Base-by-base conservation (phyloP, 345 rosid species). In the Hibiscus tridactylites region DNA sequence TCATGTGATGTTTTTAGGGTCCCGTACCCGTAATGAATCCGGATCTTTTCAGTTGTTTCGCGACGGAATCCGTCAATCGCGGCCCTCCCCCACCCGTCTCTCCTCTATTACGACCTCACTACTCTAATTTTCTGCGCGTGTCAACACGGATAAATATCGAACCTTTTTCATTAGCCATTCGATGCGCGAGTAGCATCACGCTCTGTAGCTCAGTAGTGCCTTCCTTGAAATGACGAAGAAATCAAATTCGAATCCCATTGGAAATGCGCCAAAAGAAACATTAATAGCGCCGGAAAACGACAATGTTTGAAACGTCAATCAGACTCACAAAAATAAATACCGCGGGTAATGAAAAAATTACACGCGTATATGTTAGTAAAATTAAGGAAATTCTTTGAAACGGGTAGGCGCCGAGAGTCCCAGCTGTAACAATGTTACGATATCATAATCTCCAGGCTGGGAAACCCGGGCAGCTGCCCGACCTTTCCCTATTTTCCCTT, bases 381-480 rank as follows among this genome's bases (percentile, higher is more conserved):
- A 3, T 8, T 52, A 29, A 4, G 24, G 26, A 52, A 52, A 10
- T 15, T 12, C 44, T 68, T 54, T 7, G 53, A 39, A 37, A 56
- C 17, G 13, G 42, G 73, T 47, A 44, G 42, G 19, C 10, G 12
- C 26, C 2, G 6, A 35, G 16, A 6, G 2, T 24, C 15, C 21
- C 21, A 61, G 74, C 74, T 46, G 74, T 61, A 29, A n/a, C 53
- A 4, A 60, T 19, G 7, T 24, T 58, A 12, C 54, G 0, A 44
- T 6, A 5, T 2, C 6, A 21, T 21, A 37, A 44, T 44, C n/a
- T 42, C 74, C 47, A 71, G 58, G 44, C 67, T 71, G 24, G 59
- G 74, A 71, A 47, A 46, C 6, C 59, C 13, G 59, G 74, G 74
- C 74, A 71, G 67, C 59, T 60, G 74, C 74, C 67, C 74, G 3